Conservation (phyloP, 1,284 basidiomycete genomes). For the Pyrrhoderma noxium region DNA sequence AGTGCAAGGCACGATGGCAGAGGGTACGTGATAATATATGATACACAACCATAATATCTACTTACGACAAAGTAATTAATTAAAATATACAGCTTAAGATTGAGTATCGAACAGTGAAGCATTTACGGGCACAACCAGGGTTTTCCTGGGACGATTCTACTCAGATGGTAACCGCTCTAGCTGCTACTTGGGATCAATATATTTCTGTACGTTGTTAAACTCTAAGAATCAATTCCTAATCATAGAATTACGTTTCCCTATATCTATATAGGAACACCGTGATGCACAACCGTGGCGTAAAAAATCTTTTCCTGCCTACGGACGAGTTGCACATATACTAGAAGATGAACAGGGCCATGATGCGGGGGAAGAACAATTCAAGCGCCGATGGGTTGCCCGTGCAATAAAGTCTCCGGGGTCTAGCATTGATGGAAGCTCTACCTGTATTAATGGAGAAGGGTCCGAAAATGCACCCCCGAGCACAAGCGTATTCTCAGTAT, state of each 20-base stretch:
- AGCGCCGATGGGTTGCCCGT: conserved; percentile 4
- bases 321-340: conserved; percentile 4
- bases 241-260: background rate
- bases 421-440: background rate
- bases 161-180: background rate
- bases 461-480: background rate
- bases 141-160: conserved; percentile 14
- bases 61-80: background rate
- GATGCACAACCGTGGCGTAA: conserved; percentile 16
- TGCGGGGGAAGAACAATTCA: background rate
- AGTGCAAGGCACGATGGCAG: conserved; percentile 17
- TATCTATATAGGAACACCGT: conserved; percentile 7
- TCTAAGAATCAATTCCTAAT: background rate
- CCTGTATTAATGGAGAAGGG: background rate
- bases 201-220: conserved; percentile 1
- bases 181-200: conserved; percentile 12
- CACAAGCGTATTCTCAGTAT: conserved; percentile 7
- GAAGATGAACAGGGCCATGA: conserved; percentile 8
- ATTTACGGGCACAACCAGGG: conserved; percentile 10
- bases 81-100: conserved; percentile 11
- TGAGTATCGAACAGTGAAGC: conserved; percentile 14
- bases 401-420: background rate
- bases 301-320: conserved; percentile 12
- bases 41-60: background rate
- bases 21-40: too few species aligned